Base-by-base conservation (phyloP, 768 basidiomycete genomes). In the Dendrothele bispora region DNA sequence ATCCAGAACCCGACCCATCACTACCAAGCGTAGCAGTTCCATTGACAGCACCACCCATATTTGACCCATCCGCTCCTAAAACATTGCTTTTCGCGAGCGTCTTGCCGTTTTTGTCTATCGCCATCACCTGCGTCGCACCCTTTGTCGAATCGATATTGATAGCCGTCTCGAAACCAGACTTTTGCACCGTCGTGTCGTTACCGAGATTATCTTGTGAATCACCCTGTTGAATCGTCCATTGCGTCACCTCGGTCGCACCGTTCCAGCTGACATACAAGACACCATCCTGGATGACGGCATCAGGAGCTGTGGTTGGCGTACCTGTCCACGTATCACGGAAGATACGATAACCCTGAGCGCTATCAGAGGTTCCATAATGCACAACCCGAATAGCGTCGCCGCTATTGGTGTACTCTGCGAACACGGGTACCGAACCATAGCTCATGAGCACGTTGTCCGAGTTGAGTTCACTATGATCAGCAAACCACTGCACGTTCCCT, bases 241-340 rank as follows among this genome's bases (percentile, higher is more conserved):
- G n/a, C 7, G 41, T 24, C 6, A 51, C 53, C 8, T 49, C 48
- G 6, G 56, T 58, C 15, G 51, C 54, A n/a, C 56, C 56, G 43
- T 55, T 58, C 56, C 56, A 58, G 14, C 51, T 52, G 5, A 53
- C 56, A 20, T 53, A 53, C 20, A 55, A 21, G 5, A 32, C 46
- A 5, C 38, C 18, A 18, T 42, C 36, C 34, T 26, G 7, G 37
- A 39, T 6, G 46, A 27, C 11, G n/a, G n/a, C 46, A 3, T 35
- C 46, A 0, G 56, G 56, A 18, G 51, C 34, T 42, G 36, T 39
- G 22, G 39, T 55, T 15, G 56, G 56, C 17, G 36, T 43, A 2
- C 56, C 56, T 5, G 44, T 53, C 47, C 35, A 46, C 43, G 30
- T 50, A 41, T 36, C 50, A 43, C 25, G 25, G 14, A 47, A 27